These are phyloP conservation scores for Amniculicola lignicola DNA, from an alignment of 495 filamentous ascomycete genomes.

Conservation along the genomic window DNA sequence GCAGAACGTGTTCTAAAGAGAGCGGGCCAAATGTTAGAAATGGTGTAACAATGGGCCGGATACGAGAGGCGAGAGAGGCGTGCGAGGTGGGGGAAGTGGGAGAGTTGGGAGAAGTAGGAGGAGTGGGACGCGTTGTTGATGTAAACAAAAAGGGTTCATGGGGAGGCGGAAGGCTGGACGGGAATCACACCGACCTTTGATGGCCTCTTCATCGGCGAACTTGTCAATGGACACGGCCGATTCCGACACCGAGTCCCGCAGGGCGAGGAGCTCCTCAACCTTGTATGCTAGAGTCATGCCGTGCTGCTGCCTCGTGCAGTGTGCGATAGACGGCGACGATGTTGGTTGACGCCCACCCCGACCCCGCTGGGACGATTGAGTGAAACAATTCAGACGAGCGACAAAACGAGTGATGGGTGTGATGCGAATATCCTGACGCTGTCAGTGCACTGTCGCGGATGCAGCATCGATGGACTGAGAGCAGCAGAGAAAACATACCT, in stretches of 20 bases:
- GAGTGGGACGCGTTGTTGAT: background rate
- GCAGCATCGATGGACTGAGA: background rate
- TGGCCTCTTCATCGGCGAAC: slow-evolving; percentile 71
- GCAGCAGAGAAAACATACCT: slow-evolving; percentile 9
- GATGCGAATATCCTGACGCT: slow-evolving; percentile 30
- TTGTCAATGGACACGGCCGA: slow-evolving; percentile 51
- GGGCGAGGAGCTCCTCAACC: slow-evolving; percentile 37
- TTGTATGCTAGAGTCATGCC: slow-evolving; percentile 32
- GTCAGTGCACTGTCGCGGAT: background rate
- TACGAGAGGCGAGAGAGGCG: too few species aligned
- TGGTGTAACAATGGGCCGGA: too few species aligned
- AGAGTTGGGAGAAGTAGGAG: too few species aligned
- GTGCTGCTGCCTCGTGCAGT: too few species aligned
- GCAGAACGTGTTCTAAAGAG: slow-evolving; percentile 33
- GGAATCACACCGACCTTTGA: slow-evolving; percentile 44
- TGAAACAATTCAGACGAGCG: slow-evolving; percentile 9
- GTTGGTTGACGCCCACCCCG: too few species aligned
- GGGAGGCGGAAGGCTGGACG: too few species aligned
- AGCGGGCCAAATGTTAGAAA: background rate
- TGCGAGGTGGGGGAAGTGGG: too few species aligned
- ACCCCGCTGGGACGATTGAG: slow-evolving; percentile 3
- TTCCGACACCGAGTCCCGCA: slow-evolving; percentile 38
- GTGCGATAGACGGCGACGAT: too few species aligned
- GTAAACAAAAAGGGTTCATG: background rate
- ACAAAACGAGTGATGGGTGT: slow-evolving; percentile 25